Percentiles rank a stretch among this genome's conserved stretches.
Conservation (phyloP, 352 stramenopile species). For the Globisporangium carolinianum region DNA sequence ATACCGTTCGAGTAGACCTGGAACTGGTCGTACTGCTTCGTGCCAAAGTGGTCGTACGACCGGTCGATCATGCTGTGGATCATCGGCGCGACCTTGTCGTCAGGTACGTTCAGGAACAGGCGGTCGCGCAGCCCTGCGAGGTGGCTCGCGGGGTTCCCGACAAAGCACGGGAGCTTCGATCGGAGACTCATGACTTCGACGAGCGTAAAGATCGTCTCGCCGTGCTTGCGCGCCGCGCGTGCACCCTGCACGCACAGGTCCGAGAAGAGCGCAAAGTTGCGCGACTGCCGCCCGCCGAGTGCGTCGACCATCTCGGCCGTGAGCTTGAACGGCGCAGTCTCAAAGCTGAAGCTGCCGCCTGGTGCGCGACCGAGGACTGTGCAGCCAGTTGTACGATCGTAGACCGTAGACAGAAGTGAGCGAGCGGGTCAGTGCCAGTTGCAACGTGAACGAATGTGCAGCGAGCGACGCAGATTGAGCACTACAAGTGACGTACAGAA, state of each 20-base stretch:
- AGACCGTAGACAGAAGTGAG: neutral
- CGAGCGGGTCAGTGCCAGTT: too few relatives aligned
- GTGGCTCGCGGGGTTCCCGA: slow-evolving; percentile 21
- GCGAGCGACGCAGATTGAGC: neutral
- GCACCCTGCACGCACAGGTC: slow-evolving; percentile 93
- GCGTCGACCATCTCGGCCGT: slow-evolving; percentile 94
- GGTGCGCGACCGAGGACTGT: slow-evolving; percentile 70
- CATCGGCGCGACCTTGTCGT: slow-evolving; percentile 47
- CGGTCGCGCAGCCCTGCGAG: slow-evolving; percentile 51
- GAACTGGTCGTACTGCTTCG: slow-evolving; percentile 94
- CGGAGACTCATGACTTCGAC: slow-evolving; percentile 93
- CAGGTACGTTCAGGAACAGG: slow-evolving; percentile 58
- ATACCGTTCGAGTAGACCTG: slow-evolving; percentile 92
- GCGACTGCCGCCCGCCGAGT: slow-evolving; percentile 87
- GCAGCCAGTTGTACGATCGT: neutral
- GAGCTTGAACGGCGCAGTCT: slow-evolving; percentile 96
- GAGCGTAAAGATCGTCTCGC: slow-evolving; percentile 91
- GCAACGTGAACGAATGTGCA: too few relatives aligned
- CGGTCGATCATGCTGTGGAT: slow-evolving; percentile 93
- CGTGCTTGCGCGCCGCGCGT: slow-evolving; percentile 87
- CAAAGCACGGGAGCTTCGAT: slow-evolving; percentile 72
- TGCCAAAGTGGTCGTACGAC: slow-evolving; percentile 93
- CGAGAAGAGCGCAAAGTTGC: slow-evolving; percentile 91
- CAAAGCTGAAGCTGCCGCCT: slow-evolving; percentile 92
- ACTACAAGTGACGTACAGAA: slow-evolving; percentile 73